Evolutionary conservation across 176 grass and related monocot species (phyloP), one percentile per base, ranked within the genome.

Genomic region (Ensete glaucum): DNA sequence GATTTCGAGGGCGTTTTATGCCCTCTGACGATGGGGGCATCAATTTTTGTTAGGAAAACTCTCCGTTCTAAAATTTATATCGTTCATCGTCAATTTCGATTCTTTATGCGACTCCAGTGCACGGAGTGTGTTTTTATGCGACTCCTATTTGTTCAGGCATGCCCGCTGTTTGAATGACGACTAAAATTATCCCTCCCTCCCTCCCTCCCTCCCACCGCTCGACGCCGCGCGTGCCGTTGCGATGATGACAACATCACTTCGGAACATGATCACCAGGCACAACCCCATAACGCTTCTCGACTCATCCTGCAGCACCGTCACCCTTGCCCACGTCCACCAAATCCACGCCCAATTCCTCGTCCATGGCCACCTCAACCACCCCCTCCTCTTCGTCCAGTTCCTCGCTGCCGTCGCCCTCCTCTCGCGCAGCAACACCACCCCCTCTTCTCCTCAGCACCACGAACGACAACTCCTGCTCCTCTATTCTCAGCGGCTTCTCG

Each of bases 331-430:
- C 29, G 78, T 92, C 74, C 81, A 62, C 72, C 81, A 85, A 80
- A 81, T 92, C 81, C 89, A 92, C 73, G 86, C 79, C 62, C 83
- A 82, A 43, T 79, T 92, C 62, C 81, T 88, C 56, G 79, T 92
- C 63, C 57, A 84, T 17, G 86, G 84, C 68, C 74, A 63, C 57
- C 69, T 92, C 72, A 17, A 73, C 78, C 60, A 74, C 68, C 29
- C 73, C 24, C 22, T 67, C 17, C 29, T 73, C 67, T 74, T 21
- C 67, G 76, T 76, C 60, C 68, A 71, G 27, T 72, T 86, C 81
- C 19, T 84, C 62, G 66, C 73, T 52, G 60, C 60, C 23, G 77
- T 88, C 60, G 81, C 89, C 83, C 77, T 85, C 79, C 72, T 55
- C 24, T 54, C 50, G 34, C 43, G 8, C 25, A 16, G 21, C 65